phyloP scores from a whole-genome alignment of 2,329 filamentous ascomycete genomes.

The Zarea fungicola region DNA sequence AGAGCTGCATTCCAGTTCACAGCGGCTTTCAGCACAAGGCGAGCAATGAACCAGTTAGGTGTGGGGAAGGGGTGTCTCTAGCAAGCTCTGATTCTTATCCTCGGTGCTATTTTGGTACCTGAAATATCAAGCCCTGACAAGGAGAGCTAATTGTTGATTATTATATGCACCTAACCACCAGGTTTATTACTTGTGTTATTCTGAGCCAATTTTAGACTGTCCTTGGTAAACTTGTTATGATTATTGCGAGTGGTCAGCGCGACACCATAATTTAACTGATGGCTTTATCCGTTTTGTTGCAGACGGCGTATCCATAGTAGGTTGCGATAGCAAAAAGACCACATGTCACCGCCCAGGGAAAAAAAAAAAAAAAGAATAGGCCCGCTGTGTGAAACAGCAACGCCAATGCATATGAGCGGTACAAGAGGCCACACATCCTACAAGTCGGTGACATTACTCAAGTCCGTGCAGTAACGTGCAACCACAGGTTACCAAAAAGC shows the following conservation, averaged over 20 bases:
- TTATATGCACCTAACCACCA: no score
- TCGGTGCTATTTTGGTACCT: not conserved
- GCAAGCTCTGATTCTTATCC: not conserved
- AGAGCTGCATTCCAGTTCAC: not conserved
- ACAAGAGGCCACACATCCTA: not conserved
- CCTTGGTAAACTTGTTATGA: no score
- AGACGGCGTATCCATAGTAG: no score
- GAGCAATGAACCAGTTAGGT: not conserved
- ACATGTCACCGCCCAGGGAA: no score
- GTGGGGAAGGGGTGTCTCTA: conserved; percentile 2
- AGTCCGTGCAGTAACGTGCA: conserved; percentile 2
- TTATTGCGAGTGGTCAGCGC: no score
- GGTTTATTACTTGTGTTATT: no score
- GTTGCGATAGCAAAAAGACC: no score
- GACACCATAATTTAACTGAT: no score
- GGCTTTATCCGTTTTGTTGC: no score
- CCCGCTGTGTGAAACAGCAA: not conserved
- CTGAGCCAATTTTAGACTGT: no score
- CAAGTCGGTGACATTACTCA: conserved; percentile 12
- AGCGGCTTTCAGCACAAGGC: not conserved
- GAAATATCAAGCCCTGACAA: not conserved
- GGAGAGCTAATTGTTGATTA: not conserved
- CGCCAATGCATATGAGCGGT: not conserved
- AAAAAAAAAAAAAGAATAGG: not conserved
- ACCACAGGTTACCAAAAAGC: not conserved